A percentile compares a stretch with the other conserved stretches of the same genome.
Evolutionary conservation across 2,329 filamentous ascomycete species (phyloP).

Genomic region (Aspergillus pseudoviridinutans): DNA sequence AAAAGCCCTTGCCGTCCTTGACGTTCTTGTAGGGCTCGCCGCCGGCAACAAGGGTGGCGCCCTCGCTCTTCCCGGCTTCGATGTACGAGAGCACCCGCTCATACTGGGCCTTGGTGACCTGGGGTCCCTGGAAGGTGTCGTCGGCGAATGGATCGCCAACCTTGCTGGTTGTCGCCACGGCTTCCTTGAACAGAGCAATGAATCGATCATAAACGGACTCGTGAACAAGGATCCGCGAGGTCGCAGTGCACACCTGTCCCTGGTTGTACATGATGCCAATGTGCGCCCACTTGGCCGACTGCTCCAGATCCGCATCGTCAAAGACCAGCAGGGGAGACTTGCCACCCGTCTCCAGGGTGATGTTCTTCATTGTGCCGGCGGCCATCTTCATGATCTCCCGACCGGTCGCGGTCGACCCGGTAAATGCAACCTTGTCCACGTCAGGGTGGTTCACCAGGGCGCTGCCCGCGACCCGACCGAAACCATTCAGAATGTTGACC

Average conservation of each 20-base stretch:
- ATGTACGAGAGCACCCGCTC: slow-evolving; percentile 63
- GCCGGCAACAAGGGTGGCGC: slow-evolving; percentile 63
- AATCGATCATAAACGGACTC: slow-evolving; percentile 37
- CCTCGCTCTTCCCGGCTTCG: slow-evolving; percentile 64
- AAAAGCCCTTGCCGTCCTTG: slow-evolving; percentile 58
- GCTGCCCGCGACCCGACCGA: slow-evolving; percentile 28
- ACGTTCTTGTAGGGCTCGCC: slow-evolving; percentile 57
- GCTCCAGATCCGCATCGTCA: slow-evolving; percentile 61
- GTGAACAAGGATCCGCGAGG: slow-evolving; percentile 55
- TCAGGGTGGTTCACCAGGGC: slow-evolving; percentile 29
- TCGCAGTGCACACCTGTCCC: slow-evolving; percentile 34
- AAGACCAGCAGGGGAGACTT: slow-evolving; percentile 65
- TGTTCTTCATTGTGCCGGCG: slow-evolving; percentile 32
- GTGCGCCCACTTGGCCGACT: slow-evolving; percentile 67
- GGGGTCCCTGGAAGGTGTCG: slow-evolving; percentile 35
- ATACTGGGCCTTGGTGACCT: slow-evolving; percentile 35
- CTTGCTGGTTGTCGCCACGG: slow-evolving; percentile 30
- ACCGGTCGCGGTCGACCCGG: slow-evolving; percentile 31
- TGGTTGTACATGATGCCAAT: slow-evolving; percentile 47
- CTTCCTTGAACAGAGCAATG: slow-evolving; percentile 29
- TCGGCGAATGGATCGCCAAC: slow-evolving; percentile 34
- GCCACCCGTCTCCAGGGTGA: slow-evolving; percentile 51
- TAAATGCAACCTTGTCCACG: slow-evolving; percentile 35
- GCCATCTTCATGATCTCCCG: slow-evolving; percentile 37
- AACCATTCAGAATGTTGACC: slow-evolving; percentile 32